These are phyloP conservation scores for Rhizopogon roseolus DNA, from an alignment of 768 basidiomycete species.

Conservation along the genomic window DNA sequence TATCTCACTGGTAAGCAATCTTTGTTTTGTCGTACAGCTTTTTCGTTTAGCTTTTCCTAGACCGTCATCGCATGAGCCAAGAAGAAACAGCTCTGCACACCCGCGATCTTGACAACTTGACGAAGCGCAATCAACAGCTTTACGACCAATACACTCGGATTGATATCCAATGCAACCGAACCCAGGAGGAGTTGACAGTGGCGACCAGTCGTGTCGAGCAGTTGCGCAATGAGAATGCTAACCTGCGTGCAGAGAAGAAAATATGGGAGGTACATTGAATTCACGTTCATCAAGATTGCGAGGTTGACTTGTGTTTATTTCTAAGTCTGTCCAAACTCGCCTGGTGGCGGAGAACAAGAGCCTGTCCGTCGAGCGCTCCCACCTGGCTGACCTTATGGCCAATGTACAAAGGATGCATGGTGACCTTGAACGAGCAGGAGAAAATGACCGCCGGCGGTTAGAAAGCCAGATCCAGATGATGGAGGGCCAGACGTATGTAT, in stretches of 20 bases:
- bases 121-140: slow-evolving; percentile 66
- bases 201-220: slow-evolving; percentile 65
- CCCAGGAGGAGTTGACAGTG: slow-evolving; percentile 59
- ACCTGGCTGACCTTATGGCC: slow-evolving; percentile 80
- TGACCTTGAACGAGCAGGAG: slow-evolving; percentile 78
- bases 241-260: slow-evolving; percentile 88
- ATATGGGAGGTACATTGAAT: slow-evolving; percentile 74
- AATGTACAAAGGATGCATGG: slow-evolving; percentile 90
- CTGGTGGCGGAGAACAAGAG: slow-evolving; percentile 83
- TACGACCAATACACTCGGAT: slow-evolving; percentile 69
- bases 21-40: background rate
- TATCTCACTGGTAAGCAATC: slow-evolving; percentile 60
- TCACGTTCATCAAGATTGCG: background rate
- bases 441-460: slow-evolving; percentile 76
- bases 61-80: slow-evolving; percentile 66
- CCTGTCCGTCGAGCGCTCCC: slow-evolving; percentile 75
- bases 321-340: slow-evolving; percentile 71
- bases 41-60: slow-evolving; percentile 29
- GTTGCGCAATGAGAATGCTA: slow-evolving; percentile 80
- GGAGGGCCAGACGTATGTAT: slow-evolving; percentile 70
- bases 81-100: slow-evolving; percentile 61
- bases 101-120: slow-evolving; percentile 61
- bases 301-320: slow-evolving; percentile 6
- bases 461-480: slow-evolving; percentile 77
- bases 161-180: slow-evolving; percentile 70